A percentile compares a stretch with the other conserved stretches of the same genome.
Evolutionary conservation across 139 green algal genomes (phyloP).

Genomic region (Choricystis sp.): DNA sequence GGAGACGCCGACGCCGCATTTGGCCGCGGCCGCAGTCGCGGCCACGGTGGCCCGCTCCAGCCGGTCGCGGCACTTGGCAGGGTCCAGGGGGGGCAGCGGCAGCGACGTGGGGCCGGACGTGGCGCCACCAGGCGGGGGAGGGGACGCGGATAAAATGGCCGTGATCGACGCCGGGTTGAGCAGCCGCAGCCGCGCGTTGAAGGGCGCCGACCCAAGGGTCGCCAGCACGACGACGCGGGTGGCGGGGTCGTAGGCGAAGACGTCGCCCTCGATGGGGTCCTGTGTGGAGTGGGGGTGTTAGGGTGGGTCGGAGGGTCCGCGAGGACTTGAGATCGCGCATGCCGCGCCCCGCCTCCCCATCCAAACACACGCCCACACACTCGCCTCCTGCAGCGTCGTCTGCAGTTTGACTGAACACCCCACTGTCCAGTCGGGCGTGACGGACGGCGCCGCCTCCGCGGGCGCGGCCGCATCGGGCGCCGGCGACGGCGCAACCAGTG

Average conservation of each 20-base stretch:
- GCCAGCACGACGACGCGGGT: conserved; percentile 10
- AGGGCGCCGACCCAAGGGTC: conserved; percentile 18
- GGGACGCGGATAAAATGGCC: not conserved
- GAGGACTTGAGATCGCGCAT: too few species aligned
- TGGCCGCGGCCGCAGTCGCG: conserved; percentile 7
- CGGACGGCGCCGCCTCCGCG: too few species aligned
- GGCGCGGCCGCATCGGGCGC: too few species aligned
- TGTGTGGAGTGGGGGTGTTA: too few species aligned
- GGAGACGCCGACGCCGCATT: conserved; percentile 57
- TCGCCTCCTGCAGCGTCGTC: not conserved
- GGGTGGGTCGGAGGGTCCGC: not conserved
- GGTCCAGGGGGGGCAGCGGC: not conserved
- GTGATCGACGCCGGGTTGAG: conserved; percentile 7
- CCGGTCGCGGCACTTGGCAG: not conserved
- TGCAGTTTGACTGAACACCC: not conserved
- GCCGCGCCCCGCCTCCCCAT: too few species aligned
- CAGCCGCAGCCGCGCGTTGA: conserved; percentile 20
- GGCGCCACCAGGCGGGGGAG: too few species aligned
- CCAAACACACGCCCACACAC: not conserved
- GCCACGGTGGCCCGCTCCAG: not conserved
- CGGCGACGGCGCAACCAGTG: too few species aligned
- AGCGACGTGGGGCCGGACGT: too few species aligned
- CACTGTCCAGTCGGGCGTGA: not conserved
- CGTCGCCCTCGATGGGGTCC: conserved; percentile 4
- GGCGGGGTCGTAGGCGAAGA: conserved; percentile 20